phyloP scores from a whole-genome alignment of 495 filamentous ascomycete genomes.

The Aspergillus olivimuriae region DNA sequence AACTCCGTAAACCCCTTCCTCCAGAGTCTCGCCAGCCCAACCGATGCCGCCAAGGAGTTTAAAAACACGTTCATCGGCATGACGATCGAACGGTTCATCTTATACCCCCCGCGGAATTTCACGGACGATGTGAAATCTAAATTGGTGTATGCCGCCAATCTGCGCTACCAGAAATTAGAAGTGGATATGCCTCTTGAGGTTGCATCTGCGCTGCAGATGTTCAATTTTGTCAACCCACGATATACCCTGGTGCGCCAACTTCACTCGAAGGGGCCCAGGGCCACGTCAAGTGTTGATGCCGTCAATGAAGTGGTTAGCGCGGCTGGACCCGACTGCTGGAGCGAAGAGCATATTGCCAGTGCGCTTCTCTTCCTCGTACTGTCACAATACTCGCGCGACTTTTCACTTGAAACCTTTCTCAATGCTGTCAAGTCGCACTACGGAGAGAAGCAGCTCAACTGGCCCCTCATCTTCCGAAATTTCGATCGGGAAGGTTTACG shows the following conservation, averaged over 20 bases:
- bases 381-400: conserved; percentile 56
- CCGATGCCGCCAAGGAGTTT: conserved; percentile 56
- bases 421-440: conserved; percentile 51
- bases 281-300: conserved; percentile 46
- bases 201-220: conserved; percentile 65
- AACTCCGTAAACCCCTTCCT: conserved; percentile 71
- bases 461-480: conserved; percentile 71
- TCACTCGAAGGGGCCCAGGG: conserved; percentile 62
- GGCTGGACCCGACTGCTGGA: conserved; percentile 61
- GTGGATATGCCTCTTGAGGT: conserved; percentile 63
- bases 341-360: conserved; percentile 74
- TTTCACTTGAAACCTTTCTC: conserved; percentile 69
- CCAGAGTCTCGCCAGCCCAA: conserved; percentile 55
- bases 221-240: conserved; percentile 58
- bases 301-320: conserved; percentile 58
- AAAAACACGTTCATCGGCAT: conserved; percentile 60
- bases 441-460: conserved; percentile 58
- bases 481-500: conserved; percentile 77
- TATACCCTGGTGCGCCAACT: conserved; percentile 70
- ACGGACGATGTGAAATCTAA: conserved; percentile 65
- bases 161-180: conserved; percentile 58
- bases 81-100: conserved; percentile 74
- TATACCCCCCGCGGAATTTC: conserved; percentile 76
- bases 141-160: conserved; percentile 57
- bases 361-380: conserved; percentile 79